phyloP scores from a whole-genome alignment of 1,284 basidiomycete genomes.

The Trametes versicolor region DNA sequence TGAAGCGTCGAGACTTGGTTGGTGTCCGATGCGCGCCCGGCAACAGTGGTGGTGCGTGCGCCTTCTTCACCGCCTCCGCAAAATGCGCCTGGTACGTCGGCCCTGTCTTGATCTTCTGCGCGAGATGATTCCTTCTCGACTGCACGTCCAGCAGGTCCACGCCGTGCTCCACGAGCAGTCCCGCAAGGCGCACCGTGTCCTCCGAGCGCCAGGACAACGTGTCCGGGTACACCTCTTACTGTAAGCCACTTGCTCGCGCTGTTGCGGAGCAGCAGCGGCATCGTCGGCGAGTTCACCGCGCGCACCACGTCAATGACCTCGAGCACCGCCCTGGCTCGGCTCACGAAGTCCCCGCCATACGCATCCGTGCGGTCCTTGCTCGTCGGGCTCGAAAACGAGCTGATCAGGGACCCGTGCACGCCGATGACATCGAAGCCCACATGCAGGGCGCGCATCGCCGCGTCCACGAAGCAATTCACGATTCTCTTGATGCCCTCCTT shows the following conservation, averaged over 20 bases:
- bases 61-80: conserved; percentile 57
- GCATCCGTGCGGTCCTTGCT: conserved; percentile 65
- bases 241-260: conserved; percentile 67
- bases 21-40: too few relatives aligned
- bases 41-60: conserved; percentile 25
- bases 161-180: conserved; percentile 57
- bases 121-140: conserved; percentile 54
- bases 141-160: conserved; percentile 64
- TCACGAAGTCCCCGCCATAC: conserved; percentile 68
- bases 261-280: conserved; percentile 72
- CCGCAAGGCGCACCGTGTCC: conserved; percentile 59
- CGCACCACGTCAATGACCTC: conserved; percentile 58
- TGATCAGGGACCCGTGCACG: conserved; percentile 53
- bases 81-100: conserved; percentile 58
- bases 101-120: conserved; percentile 35
- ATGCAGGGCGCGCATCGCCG: conserved; percentile 62
- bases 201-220: conserved; percentile 60
- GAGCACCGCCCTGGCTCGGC: conserved; percentile 58
- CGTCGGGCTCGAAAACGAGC: conserved; percentile 61
- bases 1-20: too few relatives aligned
- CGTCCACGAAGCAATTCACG: conserved; percentile 66
- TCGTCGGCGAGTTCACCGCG: conserved; percentile 61
- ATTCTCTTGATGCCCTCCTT: conserved; percentile 64
- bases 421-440: conserved; percentile 54
- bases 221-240: conserved; percentile 46